Evolutionary conservation across 2,329 filamentous ascomycete genomes (phyloP), one percentile per base, ranked within the genome.

Genomic region (Cladobotryum protrusum): DNA sequence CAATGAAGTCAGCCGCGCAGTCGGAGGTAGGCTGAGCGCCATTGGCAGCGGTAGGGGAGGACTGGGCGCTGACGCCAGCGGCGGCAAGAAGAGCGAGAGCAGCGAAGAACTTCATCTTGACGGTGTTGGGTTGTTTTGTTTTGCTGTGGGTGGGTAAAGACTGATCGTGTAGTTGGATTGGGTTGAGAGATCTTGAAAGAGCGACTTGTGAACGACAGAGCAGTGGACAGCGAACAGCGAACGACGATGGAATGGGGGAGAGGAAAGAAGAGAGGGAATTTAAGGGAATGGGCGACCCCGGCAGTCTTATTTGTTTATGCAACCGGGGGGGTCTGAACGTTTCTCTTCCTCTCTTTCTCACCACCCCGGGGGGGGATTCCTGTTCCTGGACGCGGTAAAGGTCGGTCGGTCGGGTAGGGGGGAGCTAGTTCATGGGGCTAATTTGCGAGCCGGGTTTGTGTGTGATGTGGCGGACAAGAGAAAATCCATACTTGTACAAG

Each of bases 1-100:
- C 71, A 39, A 77, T 76, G 66, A 71, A 70, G 47, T 74, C 66
- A 56, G 74, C 74, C 8, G 60, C 63, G 58, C 74, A 77, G 36
- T 61, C 61, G 39, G 62, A 50, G 49, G 63, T 39, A 57, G 53
- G 39, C 59, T 58, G 55, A 37, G 66, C 63, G 43, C 63, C 52
- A 44, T 63, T 63, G 32, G 55, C 55, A 33, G 60, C 59, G 41
- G 57, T 36, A 24, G 34, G 35, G 35, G 50, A 29, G 9, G 40
- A 19, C 57, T 67, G 63, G 32, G 70, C 68, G 39, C 63, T 56
- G 52, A 62, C 65, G 54, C 59, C 61, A 45, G 63, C 63, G 52
- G 61, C 61, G 56, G 65, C 65, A 51, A 75, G 52, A 56, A 73
- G 59, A 49, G 70, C 64, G 55, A 75, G 53, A 45, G 70, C 58